These are phyloP conservation scores for Torulaspora delbrueckii DNA, from an alignment of 805 yeast genomes.

Conservation along the genomic window DNA sequence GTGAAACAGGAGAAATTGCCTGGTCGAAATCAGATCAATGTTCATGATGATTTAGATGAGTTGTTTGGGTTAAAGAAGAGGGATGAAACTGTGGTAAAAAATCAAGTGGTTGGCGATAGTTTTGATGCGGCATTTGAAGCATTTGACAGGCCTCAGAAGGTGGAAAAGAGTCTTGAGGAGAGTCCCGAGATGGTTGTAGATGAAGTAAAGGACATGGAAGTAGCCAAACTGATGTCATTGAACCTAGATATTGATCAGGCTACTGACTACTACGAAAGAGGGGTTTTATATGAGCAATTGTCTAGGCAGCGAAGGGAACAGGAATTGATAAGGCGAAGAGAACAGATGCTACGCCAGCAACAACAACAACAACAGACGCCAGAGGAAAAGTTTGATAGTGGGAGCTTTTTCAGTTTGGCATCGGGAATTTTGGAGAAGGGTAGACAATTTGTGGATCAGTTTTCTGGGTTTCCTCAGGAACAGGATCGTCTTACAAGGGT, in stretches of 20 bases:
- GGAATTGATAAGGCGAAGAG: neutral
- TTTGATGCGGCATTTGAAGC: slow-evolving; percentile 24
- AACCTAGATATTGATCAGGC: slow-evolving; percentile 27
- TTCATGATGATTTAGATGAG: slow-evolving; percentile 23
- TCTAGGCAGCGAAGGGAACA: slow-evolving; percentile 3
- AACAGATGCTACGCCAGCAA: neutral
- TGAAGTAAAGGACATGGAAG: slow-evolving; percentile 35
- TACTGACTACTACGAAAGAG: slow-evolving; percentile 20
- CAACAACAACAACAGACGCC: neutral
- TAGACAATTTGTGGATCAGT: slow-evolving; percentile 29
- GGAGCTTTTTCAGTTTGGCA: slow-evolving; percentile 25
- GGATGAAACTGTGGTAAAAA: neutral
- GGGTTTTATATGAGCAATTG: slow-evolving; percentile 25
- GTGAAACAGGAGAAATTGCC: neutral
- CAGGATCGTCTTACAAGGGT: slow-evolving; percentile 9
- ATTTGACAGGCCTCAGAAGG: slow-evolving; percentile 7
- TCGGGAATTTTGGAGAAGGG: slow-evolving; percentile 31
- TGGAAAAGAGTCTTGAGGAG: neutral
- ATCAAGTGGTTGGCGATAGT: slow-evolving; percentile 13
- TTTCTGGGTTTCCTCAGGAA: slow-evolving; percentile 23
- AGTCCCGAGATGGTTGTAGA: slow-evolving; percentile 21
- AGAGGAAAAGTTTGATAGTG: neutral
- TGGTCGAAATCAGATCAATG: neutral
- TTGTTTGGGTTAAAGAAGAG: slow-evolving; percentile 14
- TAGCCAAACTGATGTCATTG: slow-evolving; percentile 34